These are phyloP conservation scores for Dendrothele bispora DNA, from an alignment of 768 basidiomycete species.

Conservation along the genomic window DNA sequence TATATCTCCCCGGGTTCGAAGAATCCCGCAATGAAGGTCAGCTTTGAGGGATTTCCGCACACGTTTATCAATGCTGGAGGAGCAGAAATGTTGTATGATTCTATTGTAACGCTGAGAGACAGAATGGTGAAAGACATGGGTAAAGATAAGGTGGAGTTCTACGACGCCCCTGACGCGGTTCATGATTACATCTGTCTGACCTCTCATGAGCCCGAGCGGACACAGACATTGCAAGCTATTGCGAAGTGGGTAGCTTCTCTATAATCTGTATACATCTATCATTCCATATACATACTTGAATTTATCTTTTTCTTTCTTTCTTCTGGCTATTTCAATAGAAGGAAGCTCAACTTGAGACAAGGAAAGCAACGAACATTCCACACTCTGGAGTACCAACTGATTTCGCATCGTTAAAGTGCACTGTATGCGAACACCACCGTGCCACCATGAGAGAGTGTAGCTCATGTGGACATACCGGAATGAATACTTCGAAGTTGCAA, in stretches of 20 bases:
- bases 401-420: too few species aligned
- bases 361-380: too few species aligned
- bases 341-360: too few species aligned
- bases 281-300: too few species aligned
- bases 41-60: slow-evolving; percentile 58
- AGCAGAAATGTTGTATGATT: slow-evolving; percentile 58
- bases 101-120: slow-evolving; percentile 41
- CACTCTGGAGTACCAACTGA: too few species aligned
- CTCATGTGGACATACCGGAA: too few species aligned
- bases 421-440: too few species aligned
- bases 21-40: slow-evolving; percentile 30
- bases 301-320: too few species aligned
- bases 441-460: too few species aligned
- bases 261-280: slow-evolving; percentile 47
- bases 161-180: slow-evolving; percentile 49
- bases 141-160: slow-evolving; percentile 44
- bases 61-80: slow-evolving; percentile 62
- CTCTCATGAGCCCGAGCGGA: slow-evolving; percentile 56
- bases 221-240: slow-evolving; percentile 45
- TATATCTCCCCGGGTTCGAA: slow-evolving; percentile 63
- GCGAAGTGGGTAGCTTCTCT: slow-evolving; percentile 45
- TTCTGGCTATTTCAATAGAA: too few species aligned
- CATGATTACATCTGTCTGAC: slow-evolving; percentile 55
- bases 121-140: slow-evolving; percentile 55
- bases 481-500: too few species aligned